A percentile compares a stretch with the other conserved stretches of the same genome.
These are phyloP conservation scores for Astragalus glycyphyllos DNA, from an alignment of 306 rosid genomes.

Conservation along the genomic window DNA sequence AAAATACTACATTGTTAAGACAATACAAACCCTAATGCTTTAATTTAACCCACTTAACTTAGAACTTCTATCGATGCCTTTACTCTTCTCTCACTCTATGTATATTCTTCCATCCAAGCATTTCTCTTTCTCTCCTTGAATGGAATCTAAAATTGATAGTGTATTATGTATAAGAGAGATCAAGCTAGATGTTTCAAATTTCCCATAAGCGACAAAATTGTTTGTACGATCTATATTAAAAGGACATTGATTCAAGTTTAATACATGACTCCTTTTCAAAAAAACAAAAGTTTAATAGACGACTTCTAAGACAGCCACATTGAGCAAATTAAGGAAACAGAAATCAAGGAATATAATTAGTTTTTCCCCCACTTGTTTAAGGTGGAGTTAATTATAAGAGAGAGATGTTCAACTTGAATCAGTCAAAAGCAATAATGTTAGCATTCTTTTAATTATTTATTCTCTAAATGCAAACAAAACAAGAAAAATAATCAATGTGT, in stretches of 20 bases:
- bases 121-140: slow-evolving; percentile 22
- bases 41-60: not conserved
- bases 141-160: slow-evolving; percentile 22
- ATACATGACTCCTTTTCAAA: too few relatives aligned
- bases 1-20: not conserved
- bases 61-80: slow-evolving; percentile 7
- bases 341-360: slow-evolving; percentile 40
- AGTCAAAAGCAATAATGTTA: slow-evolving; percentile 53
- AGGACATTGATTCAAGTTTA: too few relatives aligned
- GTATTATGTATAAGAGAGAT: slow-evolving; percentile 32
- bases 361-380: slow-evolving; percentile 44
- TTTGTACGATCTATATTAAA: too few relatives aligned
- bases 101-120: not conserved
- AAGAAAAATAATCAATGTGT: slow-evolving; percentile 26
- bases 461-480: slow-evolving; percentile 41
- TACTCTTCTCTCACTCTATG: not conserved
- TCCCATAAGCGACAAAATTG: not conserved
- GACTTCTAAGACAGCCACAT: slow-evolving; percentile 20
- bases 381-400: slow-evolving; percentile 42
- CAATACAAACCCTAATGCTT: not conserved
- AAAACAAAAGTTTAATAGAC: not conserved
- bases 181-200: slow-evolving; percentile 22
- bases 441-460: slow-evolving; percentile 45
- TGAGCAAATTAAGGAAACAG: slow-evolving; percentile 35
- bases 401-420: slow-evolving; percentile 34